These are phyloP conservation scores for Vitis hybrid DNA, from an alignment of 177 flowering plant species.

Conservation along the genomic window DNA sequence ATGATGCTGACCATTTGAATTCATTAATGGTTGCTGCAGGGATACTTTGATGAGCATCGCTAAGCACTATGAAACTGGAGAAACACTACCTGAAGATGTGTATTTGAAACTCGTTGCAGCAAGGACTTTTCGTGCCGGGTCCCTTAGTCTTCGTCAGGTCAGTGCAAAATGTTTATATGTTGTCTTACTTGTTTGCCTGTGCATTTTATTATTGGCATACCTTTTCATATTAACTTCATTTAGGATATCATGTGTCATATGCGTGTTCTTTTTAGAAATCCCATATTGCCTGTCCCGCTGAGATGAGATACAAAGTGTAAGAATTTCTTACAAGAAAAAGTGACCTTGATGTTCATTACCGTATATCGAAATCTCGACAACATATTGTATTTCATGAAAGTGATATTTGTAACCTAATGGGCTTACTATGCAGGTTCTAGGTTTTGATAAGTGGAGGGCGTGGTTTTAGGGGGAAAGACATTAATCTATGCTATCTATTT, in stretches of 20 bases:
- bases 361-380: not conserved
- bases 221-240: not conserved
- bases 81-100: conserved; percentile 83
- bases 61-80: conserved; percentile 95
- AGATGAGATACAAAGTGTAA: no score
- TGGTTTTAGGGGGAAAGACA: not conserved
- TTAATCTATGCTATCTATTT: not conserved
- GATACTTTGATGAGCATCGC: conserved; percentile 91
- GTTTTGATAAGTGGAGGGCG: conserved; percentile 2
- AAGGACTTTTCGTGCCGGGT: conserved; percentile 90
- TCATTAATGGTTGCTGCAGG: conserved; percentile 39
- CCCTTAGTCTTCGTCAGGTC: conserved; percentile 90
- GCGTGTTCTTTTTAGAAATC: no score
- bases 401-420: not conserved
- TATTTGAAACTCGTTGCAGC: conserved; percentile 88
- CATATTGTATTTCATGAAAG: not conserved
- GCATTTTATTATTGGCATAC: not conserved
- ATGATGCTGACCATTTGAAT: not conserved
- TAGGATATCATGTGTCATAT: not conserved
- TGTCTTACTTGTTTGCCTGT: not conserved
- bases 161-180: conserved; percentile 13
- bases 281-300: no score
- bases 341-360: not conserved
- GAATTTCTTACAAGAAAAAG: not conserved
- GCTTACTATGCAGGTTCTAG: not conserved